Evolutionary conservation across 495 filamentous ascomycete species (phyloP), one percentile per base, ranked within the genome.

Genomic region (Penicillium goetzii): DNA sequence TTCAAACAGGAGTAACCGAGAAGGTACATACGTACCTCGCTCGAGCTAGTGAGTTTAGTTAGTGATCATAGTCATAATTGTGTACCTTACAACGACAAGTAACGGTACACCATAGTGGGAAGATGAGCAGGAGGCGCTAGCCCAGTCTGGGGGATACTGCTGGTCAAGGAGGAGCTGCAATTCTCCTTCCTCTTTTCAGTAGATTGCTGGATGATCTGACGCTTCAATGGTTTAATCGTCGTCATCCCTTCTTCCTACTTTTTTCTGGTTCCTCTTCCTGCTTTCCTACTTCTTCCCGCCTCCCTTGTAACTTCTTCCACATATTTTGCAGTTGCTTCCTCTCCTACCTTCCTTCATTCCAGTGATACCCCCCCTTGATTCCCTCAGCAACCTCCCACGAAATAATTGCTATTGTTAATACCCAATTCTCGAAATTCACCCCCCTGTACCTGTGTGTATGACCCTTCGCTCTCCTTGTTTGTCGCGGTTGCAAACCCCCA

Each of bases 321-420:
- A 56, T 56, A 56, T 19, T 56, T 56, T 38, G 33, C 33, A 17
- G 1, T 41, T 25, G 10, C 32, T 43, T 59, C 25, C 11, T 47
- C 25, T 55, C 62, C 64, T 66, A 62, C 62, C 59, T 66, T 53
- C 67, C 65, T 69, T 63, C 72, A 75, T 76, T 76, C 74, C 70
- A 58, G 69, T 74, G 75, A 79, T 32, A 32, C 68, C 65, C 70
- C 70, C 70, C 69, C 70, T 59, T 68, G 71, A 56, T 62, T 59
- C 52, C 54, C 58, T 62, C 53, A 59, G 53, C 55, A 50, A 55
- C 7, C 26, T 38, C n/a, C 50, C 45, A 12, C 36, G 41, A 43
- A 54, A 21, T 72, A 67, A 71, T 71, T 63, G 34, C 61, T 70
- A 68, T n/a, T 57, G 55, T 21, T 28, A 26, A 57, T 41, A 41